Base-by-base conservation (phyloP, 768 basidiomycete genomes). In the Lactifluus rugatus region DNA sequence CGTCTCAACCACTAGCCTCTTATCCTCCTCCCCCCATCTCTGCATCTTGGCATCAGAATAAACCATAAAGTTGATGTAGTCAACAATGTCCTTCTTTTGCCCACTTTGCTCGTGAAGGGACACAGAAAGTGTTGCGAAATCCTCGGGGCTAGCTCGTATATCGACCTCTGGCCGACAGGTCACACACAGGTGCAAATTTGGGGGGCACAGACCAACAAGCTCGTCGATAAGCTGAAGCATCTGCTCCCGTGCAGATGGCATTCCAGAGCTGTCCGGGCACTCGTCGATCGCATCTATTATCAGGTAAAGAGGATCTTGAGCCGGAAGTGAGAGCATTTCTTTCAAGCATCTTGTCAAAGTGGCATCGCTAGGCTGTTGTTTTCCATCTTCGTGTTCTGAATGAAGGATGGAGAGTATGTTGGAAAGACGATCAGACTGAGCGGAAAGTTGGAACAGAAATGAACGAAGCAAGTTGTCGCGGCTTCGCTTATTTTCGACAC, bases 21-120 rank as follows among this genome's bases (percentile, higher is more conserved):
- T 52, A 11, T 57, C 55, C 11, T 60, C 59, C 3, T 49, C 59
- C 5, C 45, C 41, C 59, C 59, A 60, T 51, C 48, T 58, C 31
- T 5, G 34, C 36, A 58, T 57, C 13, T 21, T 45, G 7, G 3
- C 2, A 25, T 60, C 59, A 36, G 59, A 51, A 17, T 21, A 21
- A 5, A 60, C 48, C 1, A 39, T 44, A 0, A 42, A 48, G 9
- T 3, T 21, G 41, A 60, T n/a, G 3, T 60, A 60, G 14, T 46
- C 17, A 17, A 28, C 8, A 17, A 60, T 46, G 16, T 51, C 59
- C 8, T 51, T 28, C n/a, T 19, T 47, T n/a, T 58, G 59, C 13
- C 54, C 45, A 13, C 17, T 42, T 37, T 57, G 56, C 1, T 46
- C 13, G 8, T 60, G 55, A 8, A 60, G 49, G 1, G 54, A 57